Base-by-base conservation (phyloP, 1,284 basidiomycete genomes). In the Ganoderma lingzhi region DNA sequence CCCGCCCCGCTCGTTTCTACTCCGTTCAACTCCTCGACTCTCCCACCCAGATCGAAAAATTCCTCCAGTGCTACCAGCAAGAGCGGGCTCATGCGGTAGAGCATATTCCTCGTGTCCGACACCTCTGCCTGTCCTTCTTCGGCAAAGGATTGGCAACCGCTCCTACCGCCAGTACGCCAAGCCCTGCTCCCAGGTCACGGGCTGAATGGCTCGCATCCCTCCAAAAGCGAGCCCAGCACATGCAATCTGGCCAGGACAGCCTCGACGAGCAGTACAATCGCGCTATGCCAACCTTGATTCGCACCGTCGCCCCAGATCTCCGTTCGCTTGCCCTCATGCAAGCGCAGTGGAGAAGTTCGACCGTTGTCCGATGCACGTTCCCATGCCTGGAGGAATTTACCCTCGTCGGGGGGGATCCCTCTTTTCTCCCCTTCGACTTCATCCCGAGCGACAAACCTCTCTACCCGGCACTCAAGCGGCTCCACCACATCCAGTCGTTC, bases 101-200 rank as follows among this genome's bases (percentile, higher is more conserved):
- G 3, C 56, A 65, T 41, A 56, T 71, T 14, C 72, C 72, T 6
- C 72, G 72, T 42, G 70, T 73, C 28, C 70, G 72, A 3, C 72
- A 73, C 56, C 72, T 73, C 56, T 73, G 72, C 32, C 68, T 73
- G 30, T 73, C 72, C 35, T 62, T 73, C 59, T 69, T 70, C 64
- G 70, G 70, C 39, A 42, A 60, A 14, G 66, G 68, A 6, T 51
- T 67, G 15, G 64, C 62, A 6, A 44, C 55, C 19, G 44, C 63
- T n/a, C 28, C 63, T 17, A 6, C 55, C 30, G 1, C 58, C 55
- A 39, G 62, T 23, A 14, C 64, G 2, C 45, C 64, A 6, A 5
- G 53, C 12, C 53, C 66, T 9, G 12, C 63, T 8, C 72, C 72
- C 3, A 66, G n/a, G 4, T 68, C 72, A 5, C 66, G 70, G 35